Evolutionary conservation across 768 basidiomycete species (phyloP), one percentile per base, ranked within the genome.

Genomic region (Pleurotus cornucopiae): DNA sequence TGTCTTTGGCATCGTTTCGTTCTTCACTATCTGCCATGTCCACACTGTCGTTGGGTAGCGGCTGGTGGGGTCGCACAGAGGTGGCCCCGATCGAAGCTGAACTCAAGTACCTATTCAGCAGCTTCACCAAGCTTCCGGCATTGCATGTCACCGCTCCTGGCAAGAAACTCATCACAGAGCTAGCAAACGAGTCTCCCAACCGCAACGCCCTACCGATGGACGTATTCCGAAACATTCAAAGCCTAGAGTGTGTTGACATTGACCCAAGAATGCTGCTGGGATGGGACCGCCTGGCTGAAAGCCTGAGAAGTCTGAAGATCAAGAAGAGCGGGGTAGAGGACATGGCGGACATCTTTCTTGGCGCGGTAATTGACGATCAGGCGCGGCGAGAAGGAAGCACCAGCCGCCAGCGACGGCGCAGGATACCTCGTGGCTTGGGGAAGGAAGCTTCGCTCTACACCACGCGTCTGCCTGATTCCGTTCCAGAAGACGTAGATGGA

Each of bases 91-190:
- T 89, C 61, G 88, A 94, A 55, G 66, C 75, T 2, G 89, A 93
- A 63, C 84, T 96, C 68, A 93, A 85, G 67, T 92, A 86, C 69
- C 79, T 95, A 59, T 96, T 85, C 73, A 92, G 91, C 67, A 82
- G 86, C 66, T 92, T 96, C 74, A 97, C 92, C 44, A 93, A 90
- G 71, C 75, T 97, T 0, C 94, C 94, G 13, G 87, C 92, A 1
- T 75, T 96, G 39, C 72, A 76, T 5, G 71, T 95, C 55, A 78
- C 75, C 58, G 78, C 86, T 1, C 88, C 89, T 0, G 81, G 81
- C 45, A 77, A 78, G 47, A 84, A 82, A 55, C 71, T 83, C 61
- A 85, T 95, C 21, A 67, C 79, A 4, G 92, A 92, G 66, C 76
- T 92, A 9, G 73, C 78, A 3, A 76, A 81, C 37, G 89, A 92